A percentile compares a stretch with the other conserved stretches of the same genome.
Conservation (phyloP, 192 early-diverging fungal genomes). For the Podila epicladia region DNA sequence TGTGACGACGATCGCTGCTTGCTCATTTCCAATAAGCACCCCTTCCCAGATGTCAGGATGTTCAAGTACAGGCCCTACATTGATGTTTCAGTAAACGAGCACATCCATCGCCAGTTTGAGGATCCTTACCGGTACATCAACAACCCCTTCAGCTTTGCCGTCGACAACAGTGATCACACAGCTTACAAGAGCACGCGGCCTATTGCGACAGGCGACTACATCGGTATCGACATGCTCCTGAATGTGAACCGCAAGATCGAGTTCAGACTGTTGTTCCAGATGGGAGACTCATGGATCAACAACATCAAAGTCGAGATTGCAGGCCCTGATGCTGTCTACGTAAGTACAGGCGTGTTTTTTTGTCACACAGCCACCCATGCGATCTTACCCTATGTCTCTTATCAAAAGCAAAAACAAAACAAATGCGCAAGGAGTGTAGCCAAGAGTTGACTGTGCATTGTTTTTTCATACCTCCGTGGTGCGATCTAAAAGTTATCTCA, state of each 20-base stretch:
- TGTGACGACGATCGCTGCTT: slow-evolving; percentile 65
- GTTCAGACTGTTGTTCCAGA: slow-evolving; percentile 35
- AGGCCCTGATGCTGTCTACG: slow-evolving; percentile 42
- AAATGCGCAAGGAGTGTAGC: too few species aligned
- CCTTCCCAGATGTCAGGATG: slow-evolving; percentile 55
- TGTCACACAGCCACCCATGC: too few species aligned
- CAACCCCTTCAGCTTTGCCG: slow-evolving; percentile 58
- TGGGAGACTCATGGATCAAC: slow-evolving; percentile 49
- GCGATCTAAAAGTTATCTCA: background rate
- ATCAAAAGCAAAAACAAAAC: slow-evolving; percentile 12
- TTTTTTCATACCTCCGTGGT: background rate
- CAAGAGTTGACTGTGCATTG: background rate
- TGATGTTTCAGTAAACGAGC: slow-evolving; percentile 56
- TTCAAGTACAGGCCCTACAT: slow-evolving; percentile 61
- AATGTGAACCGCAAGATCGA: slow-evolving; percentile 51
- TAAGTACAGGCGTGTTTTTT: slow-evolving; percentile 32
- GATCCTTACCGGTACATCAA: slow-evolving; percentile 37
- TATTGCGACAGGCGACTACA: slow-evolving; percentile 59
- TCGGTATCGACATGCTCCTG: slow-evolving; percentile 65
- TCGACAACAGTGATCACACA: slow-evolving; percentile 59
- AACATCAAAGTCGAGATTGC: slow-evolving; percentile 36
- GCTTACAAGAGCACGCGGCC: slow-evolving; percentile 56
- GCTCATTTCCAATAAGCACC: slow-evolving; percentile 61
- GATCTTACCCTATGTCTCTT: slow-evolving; percentile 33
- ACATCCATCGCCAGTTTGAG: slow-evolving; percentile 57